Percentiles rank a stretch among this genome's conserved stretches.
phyloP scores from a whole-genome alignment of 805 yeast species.

The Wickerhamomyces ciferrii region DNA sequence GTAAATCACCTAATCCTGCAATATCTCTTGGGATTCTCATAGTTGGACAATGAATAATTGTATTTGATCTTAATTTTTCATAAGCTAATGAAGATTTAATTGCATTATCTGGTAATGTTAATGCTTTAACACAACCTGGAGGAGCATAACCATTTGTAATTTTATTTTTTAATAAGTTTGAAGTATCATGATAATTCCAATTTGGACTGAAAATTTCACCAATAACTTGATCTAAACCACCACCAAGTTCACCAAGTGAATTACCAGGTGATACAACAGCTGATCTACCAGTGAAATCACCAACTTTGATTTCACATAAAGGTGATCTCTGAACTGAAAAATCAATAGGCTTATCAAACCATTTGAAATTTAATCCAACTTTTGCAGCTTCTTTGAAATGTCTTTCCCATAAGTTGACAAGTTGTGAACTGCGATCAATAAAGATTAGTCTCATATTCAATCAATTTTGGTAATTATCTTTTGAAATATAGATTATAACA shows the following conservation, averaged over 20 bases:
- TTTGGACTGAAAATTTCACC: conserved; percentile 21
- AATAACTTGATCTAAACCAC: conserved; percentile 34
- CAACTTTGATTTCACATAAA: background rate
- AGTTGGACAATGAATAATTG: conserved; percentile 32
- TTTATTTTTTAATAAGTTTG: conserved; percentile 17
- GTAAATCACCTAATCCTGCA: background rate
- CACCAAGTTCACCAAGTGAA: conserved; percentile 33
- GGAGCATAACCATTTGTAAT: conserved; percentile 25
- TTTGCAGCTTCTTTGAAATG: background rate
- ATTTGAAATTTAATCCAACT: background rate
- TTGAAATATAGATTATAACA: background rate
- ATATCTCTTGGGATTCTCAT: conserved; percentile 28
- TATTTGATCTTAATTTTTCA: conserved; percentile 21
- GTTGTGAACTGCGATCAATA: background rate
- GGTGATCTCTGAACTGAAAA: background rate
- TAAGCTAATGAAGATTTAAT: conserved; percentile 24
- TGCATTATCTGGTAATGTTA: conserved; percentile 17
- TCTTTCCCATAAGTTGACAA: background rate
- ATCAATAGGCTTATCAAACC: background rate
- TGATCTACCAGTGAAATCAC: background rate
- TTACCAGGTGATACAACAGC: conserved; percentile 38
- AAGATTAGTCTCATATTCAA: background rate
- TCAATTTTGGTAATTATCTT: too few relatives aligned
- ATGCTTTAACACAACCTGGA: conserved; percentile 21
- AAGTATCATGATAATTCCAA: conserved; percentile 11